Conservation (phyloP, 75 land plant species). For the Picea sitchensis region DNA sequence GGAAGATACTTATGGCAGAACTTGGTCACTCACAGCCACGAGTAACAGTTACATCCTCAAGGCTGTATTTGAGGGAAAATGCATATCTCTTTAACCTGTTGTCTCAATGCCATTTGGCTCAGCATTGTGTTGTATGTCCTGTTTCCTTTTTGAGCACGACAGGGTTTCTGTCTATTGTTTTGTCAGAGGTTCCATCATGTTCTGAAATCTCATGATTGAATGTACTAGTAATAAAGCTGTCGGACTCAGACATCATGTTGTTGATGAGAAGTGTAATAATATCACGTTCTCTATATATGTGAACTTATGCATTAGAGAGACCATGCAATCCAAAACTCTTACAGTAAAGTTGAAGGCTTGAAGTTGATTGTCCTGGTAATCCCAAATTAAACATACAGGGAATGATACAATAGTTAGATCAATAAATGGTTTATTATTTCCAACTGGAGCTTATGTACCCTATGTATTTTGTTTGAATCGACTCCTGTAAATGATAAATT, state of each 20-base stretch:
- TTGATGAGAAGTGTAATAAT: neutral
- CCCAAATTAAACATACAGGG: neutral
- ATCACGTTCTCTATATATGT: neutral
- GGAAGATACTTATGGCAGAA: conserved; percentile 60
- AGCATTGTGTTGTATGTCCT: neutral
- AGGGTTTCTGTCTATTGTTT: neutral
- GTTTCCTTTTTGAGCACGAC: neutral
- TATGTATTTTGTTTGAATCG: neutral
- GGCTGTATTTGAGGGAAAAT: neutral
- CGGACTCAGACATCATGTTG: too few species aligned
- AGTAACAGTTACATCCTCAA: neutral
- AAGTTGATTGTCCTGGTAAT: neutral
- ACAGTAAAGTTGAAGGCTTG: too few species aligned
- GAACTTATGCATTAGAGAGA: neutral
- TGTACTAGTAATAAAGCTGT: too few species aligned
- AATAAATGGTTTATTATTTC: neutral
- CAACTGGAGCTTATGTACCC: neutral
- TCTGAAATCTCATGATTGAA: neutral
- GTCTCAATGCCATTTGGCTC: neutral
- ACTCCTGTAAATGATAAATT: neutral
- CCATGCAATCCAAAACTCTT: neutral
- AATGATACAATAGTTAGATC: neutral
- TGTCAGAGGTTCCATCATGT: neutral
- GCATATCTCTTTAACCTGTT: neutral
- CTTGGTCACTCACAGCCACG: conserved; percentile 3